These are phyloP conservation scores for Geotrichum carabidarum DNA, from an alignment of 1,139 yeast species.

Conservation along the genomic window DNA sequence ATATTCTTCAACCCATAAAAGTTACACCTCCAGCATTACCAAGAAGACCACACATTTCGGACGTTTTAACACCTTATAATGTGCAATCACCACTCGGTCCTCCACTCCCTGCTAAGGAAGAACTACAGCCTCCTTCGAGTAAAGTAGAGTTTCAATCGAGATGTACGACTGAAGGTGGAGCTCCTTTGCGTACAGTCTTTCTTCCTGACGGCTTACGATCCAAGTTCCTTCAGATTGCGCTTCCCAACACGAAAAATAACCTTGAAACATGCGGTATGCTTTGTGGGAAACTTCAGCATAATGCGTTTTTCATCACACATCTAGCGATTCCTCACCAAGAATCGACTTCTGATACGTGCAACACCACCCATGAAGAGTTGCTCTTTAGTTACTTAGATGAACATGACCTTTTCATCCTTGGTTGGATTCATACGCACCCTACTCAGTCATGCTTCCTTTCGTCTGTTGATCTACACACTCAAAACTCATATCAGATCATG, in stretches of 20 bases:
- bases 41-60: conserved; percentile 18
- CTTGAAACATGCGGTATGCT: conserved; percentile 63
- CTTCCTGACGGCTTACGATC: conserved; percentile 44
- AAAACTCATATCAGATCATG: conserved; percentile 59
- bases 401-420: conserved; percentile 52
- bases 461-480: conserved; percentile 59
- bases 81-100: conserved; percentile 8
- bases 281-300: conserved; percentile 51
- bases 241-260: conserved; percentile 43
- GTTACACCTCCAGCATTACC: conserved; percentile 18
- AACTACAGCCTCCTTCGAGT: conserved; percentile 12
- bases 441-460: conserved; percentile 59
- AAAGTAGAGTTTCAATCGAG: conserved; percentile 40
- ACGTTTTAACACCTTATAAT: conserved; percentile 9
- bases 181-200: conserved; percentile 48
- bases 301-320: conserved; percentile 56
- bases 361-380: conserved; percentile 51
- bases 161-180: conserved; percentile 48
- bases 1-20: neutral
- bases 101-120: conserved; percentile 22
- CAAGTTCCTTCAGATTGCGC: conserved; percentile 44
- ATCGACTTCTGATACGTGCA: conserved; percentile 55
- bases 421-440: conserved; percentile 70
- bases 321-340: conserved; percentile 56
- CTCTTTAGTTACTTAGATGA: conserved; percentile 50